Base-by-base conservation (phyloP, 208 protist species). In the Leishmania aethiopica region DNA sequence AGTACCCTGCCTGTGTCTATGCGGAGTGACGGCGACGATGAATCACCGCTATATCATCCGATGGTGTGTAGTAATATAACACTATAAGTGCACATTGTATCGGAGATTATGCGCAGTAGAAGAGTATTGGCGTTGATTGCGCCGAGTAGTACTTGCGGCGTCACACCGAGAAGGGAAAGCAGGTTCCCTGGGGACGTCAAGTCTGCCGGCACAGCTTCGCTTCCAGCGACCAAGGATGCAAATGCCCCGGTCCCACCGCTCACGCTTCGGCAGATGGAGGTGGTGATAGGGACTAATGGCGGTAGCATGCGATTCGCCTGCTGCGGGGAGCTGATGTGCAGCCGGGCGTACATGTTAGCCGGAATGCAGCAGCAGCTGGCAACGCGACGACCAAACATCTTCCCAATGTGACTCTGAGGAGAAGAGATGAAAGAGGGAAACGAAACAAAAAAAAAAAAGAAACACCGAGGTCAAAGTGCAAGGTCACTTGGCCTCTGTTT, bases 71-170 rank as follows among this genome's bases (percentile, higher is more conserved):
- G 59, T 73, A 89, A 77, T 94, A 95, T 94, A 85, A 95, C 91
- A 79, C 92, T 95, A 97, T 97, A 97, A 92, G 90, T 95, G 76
- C 91, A 95, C 93, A 96, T 97, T 95, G 93, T 97, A 95, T 97
- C 94, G 59, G 93, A 93, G 66, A 97, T 90, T 81, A 96, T 93
- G 70, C 92, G 89, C 75, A 97, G 74, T 11, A 97, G 69, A 28
- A 97, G 37, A 2, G 91, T 90, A 80, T 92, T 96, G 28, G 86
- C 80, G 47, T 89, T 84, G 75, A 95, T 77, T 13, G 86, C 80
- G 62, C 84, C 85, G 73, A 95, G 84, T 8, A 95, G 77, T 5
- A 76, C 79, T 81, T 93, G 88, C 47, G 90, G 86, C 49, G 90
- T 82, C 67, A 95, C 75, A 4, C 94, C 90, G 28, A 93, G 78